phyloP scores from a whole-genome alignment of 2,329 filamentous ascomycete genomes.

The Colletotrichum tropicicola region DNA sequence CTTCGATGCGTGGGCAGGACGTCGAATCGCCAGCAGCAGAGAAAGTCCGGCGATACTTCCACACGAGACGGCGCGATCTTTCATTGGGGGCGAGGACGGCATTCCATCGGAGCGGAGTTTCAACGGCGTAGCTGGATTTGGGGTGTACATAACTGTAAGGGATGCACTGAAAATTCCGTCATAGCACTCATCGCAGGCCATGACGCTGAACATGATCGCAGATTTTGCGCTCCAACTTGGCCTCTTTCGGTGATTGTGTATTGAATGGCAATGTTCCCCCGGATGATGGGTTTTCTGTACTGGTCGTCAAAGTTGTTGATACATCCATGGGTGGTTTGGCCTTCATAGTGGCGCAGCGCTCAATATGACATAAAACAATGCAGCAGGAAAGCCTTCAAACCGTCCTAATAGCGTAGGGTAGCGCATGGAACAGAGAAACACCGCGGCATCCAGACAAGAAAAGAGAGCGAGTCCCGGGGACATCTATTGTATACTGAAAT shows the following conservation, averaged over 20 bases:
- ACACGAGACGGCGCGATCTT: slow-evolving; percentile 5
- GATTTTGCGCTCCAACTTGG: background rate
- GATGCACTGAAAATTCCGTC: slow-evolving; percentile 24
- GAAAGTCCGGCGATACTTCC: background rate
- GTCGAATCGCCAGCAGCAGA: background rate
- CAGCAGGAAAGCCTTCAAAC: no score
- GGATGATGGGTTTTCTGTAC: no score
- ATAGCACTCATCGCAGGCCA: slow-evolving; percentile 19
- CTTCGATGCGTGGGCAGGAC: background rate
- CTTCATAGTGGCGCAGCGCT: no score
- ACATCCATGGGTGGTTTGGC: no score
- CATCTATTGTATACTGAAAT: background rate
- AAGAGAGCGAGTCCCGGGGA: background rate
- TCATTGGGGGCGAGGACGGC: slow-evolving; percentile 12
- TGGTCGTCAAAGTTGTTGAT: no score
- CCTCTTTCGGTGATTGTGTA: background rate
- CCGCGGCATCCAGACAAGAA: background rate
- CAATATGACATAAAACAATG: no score
- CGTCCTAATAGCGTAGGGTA: no score
- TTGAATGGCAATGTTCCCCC: background rate
- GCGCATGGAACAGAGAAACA: no score
- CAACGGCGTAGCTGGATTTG: slow-evolving; percentile 22
- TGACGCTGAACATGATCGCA: slow-evolving; percentile 26
- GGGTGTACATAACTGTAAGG: slow-evolving; percentile 29
- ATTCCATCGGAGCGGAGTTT: slow-evolving; percentile 25